Evolutionary conservation across 139 green algal species (phyloP).

Genomic region (Coelastrella sp.): DNA sequence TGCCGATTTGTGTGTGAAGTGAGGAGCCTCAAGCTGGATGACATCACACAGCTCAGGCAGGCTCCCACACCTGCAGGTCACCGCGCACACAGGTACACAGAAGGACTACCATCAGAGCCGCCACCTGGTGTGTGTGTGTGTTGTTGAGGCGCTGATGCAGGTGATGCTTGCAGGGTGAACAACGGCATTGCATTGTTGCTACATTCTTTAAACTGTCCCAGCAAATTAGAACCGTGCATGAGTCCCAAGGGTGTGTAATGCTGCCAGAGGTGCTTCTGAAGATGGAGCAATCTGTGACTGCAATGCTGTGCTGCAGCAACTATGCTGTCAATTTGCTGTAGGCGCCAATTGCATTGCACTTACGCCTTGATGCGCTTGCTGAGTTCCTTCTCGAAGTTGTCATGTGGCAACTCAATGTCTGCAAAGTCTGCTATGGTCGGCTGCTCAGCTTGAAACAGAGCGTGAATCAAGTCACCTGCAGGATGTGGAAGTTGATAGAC

Average conservation of each 20-base stretch:
- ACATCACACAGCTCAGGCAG: constrained; percentile 37
- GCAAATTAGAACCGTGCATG: too few species aligned
- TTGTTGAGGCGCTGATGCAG: neutral
- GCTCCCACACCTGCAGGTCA: constrained; percentile 15
- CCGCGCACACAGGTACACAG: neutral
- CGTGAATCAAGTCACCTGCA: constrained; percentile 34
- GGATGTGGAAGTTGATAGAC: neutral
- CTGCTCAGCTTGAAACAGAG: neutral
- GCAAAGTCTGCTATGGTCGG: neutral
- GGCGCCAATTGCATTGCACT: neutral
- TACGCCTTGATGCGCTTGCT: constrained; percentile 8
- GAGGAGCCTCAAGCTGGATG: neutral
- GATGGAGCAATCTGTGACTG: neutral
- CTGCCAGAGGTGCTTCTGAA: too few species aligned
- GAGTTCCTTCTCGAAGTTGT: neutral
- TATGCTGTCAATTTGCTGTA: neutral
- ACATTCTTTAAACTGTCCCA: too few species aligned
- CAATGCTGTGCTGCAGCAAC: neutral
- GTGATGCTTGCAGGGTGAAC: neutral
- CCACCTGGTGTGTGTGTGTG: neutral
- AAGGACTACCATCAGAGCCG: too few species aligned
- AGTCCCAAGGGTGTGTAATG: too few species aligned
- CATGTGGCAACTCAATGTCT: neutral
- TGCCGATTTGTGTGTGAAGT: neutral
- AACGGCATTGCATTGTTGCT: too few species aligned